These are phyloP conservation scores for Trichophaea hybrida DNA, from an alignment of 2,329 filamentous ascomycete species.

Conservation along the genomic window DNA sequence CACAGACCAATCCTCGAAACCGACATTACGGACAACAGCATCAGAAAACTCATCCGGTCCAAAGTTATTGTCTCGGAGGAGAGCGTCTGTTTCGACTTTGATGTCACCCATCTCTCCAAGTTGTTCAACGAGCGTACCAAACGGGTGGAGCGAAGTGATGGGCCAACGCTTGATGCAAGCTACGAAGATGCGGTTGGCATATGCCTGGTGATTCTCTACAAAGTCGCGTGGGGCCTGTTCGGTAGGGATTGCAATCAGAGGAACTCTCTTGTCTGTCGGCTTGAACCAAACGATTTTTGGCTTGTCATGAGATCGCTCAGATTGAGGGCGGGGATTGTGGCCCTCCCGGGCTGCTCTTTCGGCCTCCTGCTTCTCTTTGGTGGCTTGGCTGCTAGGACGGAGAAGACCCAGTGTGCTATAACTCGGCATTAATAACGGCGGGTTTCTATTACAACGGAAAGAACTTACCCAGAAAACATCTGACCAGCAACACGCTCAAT, in stretches of 20 bases:
- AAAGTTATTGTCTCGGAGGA: constrained; percentile 97
- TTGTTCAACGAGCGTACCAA: constrained; percentile 92
- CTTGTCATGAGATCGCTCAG: constrained; percentile 80
- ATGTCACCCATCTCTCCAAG: constrained; percentile 94
- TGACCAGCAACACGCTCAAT: constrained; percentile 93
- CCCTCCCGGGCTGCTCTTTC: constrained; percentile 87
- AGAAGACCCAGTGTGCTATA: constrained; percentile 69
- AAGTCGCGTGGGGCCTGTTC: constrained; percentile 96
- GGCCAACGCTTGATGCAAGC: constrained; percentile 99
- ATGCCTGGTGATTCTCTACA: constrained; percentile 95
- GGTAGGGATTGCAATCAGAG: constrained; percentile 92
- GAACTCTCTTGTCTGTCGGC: constrained; percentile 96
- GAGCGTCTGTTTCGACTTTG: constrained; percentile 92
- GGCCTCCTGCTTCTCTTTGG: constrained; percentile 98
- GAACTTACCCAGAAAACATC: constrained; percentile 68
- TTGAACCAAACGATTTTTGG: constrained; percentile 99
- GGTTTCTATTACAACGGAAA: not conserved
- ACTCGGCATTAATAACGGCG: not conserved
- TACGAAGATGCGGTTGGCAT: constrained; percentile 94
- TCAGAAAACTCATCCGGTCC: constrained; percentile 95
- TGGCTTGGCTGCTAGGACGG: constrained; percentile 92
- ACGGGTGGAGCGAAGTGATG: constrained; percentile 97
- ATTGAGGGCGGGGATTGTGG: constrained; percentile 48
- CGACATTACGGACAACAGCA: constrained; percentile 83
- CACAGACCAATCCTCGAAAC: constrained; percentile 81